Percentiles rank a stretch among this genome's conserved stretches.
phyloP scores from a whole-genome alignment of 257 asterid species.

The Forsythia viridissima region DNA sequence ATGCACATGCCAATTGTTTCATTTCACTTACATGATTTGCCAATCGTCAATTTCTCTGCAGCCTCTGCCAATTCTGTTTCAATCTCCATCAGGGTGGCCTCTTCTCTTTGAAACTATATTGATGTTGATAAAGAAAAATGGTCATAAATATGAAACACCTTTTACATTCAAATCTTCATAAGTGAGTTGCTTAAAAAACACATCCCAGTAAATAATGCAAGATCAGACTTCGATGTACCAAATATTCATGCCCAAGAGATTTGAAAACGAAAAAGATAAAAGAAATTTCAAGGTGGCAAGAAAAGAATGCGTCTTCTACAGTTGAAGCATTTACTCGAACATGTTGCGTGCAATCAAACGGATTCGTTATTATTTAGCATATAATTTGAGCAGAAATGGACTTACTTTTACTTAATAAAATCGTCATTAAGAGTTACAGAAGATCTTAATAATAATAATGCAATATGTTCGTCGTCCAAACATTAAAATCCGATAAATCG shows the following conservation, averaged over 20 bases:
- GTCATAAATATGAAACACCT: not conserved
- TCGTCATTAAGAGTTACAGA: not conserved
- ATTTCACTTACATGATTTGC: not conserved
- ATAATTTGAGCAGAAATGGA: not conserved
- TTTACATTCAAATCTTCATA: not conserved
- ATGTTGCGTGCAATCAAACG: not conserved
- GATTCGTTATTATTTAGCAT: not conserved
- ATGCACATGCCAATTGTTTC: not conserved
- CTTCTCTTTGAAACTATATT: not conserved
- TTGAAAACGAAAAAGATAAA: not conserved
- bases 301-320: not conserved
- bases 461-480: not conserved
- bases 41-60: not conserved
- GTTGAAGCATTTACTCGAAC: not conserved
- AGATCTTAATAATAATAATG: no score
- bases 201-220: no score
- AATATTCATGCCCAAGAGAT: not conserved
- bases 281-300: no score
- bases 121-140: not conserved
- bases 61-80: not conserved
- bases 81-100: not conserved
- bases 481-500: not conserved
- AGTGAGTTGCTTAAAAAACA: no score
- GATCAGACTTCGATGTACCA: not conserved
- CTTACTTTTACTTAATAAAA: not conserved